These are phyloP conservation scores for Auxenochlorella pyrenoidosa DNA, from an alignment of 139 green algal species.

Conservation along the genomic window DNA sequence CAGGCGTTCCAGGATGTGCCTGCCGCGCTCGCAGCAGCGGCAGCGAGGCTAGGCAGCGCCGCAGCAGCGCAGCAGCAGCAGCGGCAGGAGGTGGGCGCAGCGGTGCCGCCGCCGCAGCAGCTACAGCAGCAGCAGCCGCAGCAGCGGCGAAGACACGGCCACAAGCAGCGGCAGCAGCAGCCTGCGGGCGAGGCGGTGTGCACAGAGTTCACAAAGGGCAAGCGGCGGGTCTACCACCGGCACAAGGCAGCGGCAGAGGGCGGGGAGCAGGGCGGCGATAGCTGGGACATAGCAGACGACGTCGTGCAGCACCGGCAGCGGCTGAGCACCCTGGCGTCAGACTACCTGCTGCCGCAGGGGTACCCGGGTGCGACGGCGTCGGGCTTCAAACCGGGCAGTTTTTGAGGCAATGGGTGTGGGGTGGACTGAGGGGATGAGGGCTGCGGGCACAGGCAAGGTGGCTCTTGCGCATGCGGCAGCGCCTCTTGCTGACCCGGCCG, in stretches of 20 bases:
- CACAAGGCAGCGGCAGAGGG: background rate
- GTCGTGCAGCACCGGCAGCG: slow-evolving; percentile 45
- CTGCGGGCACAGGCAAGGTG: too few species aligned
- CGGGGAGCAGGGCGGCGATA: background rate
- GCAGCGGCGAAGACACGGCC: background rate
- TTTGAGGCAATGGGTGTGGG: too few species aligned
- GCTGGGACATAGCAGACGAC: slow-evolving; percentile 67
- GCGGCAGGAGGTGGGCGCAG: background rate
- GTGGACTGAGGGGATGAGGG: too few species aligned
- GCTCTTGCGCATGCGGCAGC: too few species aligned
- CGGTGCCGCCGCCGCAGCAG: background rate
- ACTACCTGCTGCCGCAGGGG: slow-evolving; percentile 70
- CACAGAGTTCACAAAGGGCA: slow-evolving; percentile 52
- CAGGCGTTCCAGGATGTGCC: background rate
- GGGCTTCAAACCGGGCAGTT: too few species aligned
- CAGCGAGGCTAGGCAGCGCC: background rate
- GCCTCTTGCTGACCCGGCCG: too few species aligned
- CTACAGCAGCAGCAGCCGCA: background rate
- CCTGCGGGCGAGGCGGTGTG: slow-evolving; percentile 32
- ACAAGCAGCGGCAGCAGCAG: background rate
- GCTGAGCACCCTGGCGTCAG: slow-evolving; percentile 8
- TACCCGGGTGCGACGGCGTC: slow-evolving; percentile 54
- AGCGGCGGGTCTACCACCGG: slow-evolving; percentile 51
- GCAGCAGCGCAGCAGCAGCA: background rate
- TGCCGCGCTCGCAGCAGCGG: background rate